Evolutionary conservation across 2,329 filamentous ascomycete genomes (phyloP).

Genomic region (Verticillium longisporum): DNA sequence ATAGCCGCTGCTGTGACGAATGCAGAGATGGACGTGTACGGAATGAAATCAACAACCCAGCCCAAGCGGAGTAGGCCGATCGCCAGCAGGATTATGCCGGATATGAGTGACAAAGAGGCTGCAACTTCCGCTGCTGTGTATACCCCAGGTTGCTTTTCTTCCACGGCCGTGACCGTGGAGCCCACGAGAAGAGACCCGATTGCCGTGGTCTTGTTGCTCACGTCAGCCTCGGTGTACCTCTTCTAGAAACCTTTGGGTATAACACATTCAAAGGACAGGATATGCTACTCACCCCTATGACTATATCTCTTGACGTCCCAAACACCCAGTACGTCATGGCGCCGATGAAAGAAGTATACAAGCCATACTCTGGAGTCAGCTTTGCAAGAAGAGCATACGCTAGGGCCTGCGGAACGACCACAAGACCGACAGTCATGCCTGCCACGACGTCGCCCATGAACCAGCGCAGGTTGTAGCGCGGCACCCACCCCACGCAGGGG

Average conservation of each 20-base stretch:
- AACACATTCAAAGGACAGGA: background rate
- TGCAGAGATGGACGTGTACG: constrained; percentile 43
- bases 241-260: no score
- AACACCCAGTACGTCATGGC: constrained; percentile 78
- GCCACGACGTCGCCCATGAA: constrained; percentile 66
- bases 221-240: no score
- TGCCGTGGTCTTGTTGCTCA: constrained; percentile 39
- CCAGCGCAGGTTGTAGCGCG: constrained; percentile 67
- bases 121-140: constrained; percentile 27
- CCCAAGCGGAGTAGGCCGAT: constrained; percentile 43
- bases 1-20: constrained; percentile 49
- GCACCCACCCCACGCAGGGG: constrained; percentile 63
- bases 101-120: constrained; percentile 38
- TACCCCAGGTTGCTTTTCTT: constrained; percentile 23
- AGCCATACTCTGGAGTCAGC: constrained; percentile 60
- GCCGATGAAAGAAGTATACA: constrained; percentile 79
- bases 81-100: constrained; percentile 40
- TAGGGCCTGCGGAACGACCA: constrained; percentile 75
- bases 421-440: constrained; percentile 56
- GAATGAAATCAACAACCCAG: constrained; percentile 49
- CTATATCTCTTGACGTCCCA: constrained; percentile 79
- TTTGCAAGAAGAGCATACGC: constrained; percentile 69
- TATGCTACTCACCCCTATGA: constrained; percentile 52
- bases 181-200: constrained; percentile 45
- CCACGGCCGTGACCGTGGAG: constrained; percentile 32